Evolutionary conservation across 2,329 filamentous ascomycete species (phyloP).

Genomic region (Stylonectria norvegica): DNA sequence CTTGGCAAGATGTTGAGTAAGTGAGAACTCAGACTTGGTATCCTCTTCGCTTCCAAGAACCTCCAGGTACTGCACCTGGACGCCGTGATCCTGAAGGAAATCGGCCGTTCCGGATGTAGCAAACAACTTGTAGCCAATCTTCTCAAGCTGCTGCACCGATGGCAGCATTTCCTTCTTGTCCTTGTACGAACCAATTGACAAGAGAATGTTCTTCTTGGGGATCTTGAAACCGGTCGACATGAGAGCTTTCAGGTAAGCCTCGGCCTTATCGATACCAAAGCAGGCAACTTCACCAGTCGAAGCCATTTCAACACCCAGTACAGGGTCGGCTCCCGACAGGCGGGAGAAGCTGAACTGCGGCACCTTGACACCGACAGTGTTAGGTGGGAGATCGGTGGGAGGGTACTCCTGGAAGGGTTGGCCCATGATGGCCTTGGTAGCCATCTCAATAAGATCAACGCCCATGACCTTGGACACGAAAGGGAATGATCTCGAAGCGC

Average conservation of each 20-base stretch:
- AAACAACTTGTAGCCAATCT: conserved; percentile 92
- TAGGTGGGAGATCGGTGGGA: conserved; percentile 66
- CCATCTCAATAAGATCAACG: conserved; percentile 96
- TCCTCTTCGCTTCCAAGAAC: conserved; percentile 76
- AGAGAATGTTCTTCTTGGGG: conserved; percentile 88
- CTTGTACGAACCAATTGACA: conserved; percentile 96
- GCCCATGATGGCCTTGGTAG: conserved; percentile 92
- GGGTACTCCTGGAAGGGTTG: conserved; percentile 82
- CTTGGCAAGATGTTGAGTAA: conserved; percentile 94
- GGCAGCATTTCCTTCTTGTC: conserved; percentile 98
- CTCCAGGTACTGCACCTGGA: conserved; percentile 91
- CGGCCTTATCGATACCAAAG: conserved; percentile 93
- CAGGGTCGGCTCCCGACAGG: conserved; percentile 90
- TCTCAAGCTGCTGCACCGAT: conserved; percentile 82
- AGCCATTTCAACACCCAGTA: conserved; percentile 97
- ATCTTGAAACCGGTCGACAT: conserved; percentile 95
- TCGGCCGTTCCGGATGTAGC: conserved; percentile 95
- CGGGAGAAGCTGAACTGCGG: conserved; percentile 99
- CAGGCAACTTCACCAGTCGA: conserved; percentile 97
- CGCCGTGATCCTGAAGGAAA: conserved; percentile 88
- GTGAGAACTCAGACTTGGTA: conserved; percentile 92
- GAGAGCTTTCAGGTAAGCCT: conserved; percentile 94
- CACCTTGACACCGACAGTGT: conserved; percentile 95
- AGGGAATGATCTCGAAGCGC: conserved; percentile 92
- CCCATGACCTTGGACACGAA: conserved; percentile 99